Conservation (phyloP, 352 stramenopile species). For the Elongisporangium prolatum region DNA sequence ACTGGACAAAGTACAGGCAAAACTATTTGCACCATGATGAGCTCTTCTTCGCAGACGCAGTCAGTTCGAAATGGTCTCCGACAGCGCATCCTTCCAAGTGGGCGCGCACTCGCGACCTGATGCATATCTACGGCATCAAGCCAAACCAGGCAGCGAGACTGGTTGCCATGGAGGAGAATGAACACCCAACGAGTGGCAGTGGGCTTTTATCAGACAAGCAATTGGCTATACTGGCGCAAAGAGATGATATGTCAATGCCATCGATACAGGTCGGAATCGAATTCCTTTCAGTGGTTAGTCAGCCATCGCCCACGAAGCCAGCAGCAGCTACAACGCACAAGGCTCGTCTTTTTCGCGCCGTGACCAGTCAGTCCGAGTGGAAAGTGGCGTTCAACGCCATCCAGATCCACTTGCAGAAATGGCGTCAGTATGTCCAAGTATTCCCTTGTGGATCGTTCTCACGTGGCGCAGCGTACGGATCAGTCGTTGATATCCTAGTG, state of each 20-base stretch:
- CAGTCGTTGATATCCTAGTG: constrained; percentile 68
- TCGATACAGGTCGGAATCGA: constrained; percentile 31
- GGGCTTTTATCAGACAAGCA: constrained; percentile 19
- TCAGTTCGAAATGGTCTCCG: not conserved
- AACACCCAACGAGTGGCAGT: constrained; percentile 2
- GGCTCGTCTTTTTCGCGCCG: constrained; percentile 15
- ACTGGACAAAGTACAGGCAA: constrained; percentile 58
- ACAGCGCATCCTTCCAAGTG: constrained; percentile 19
- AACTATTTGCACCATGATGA: constrained; percentile 65
- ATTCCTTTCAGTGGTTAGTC: constrained; percentile 14
- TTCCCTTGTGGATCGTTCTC: constrained; percentile 73
- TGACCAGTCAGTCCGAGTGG: constrained; percentile 52
- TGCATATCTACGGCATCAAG: constrained; percentile 59
- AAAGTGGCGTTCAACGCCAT: constrained; percentile 66
- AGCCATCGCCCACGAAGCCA: not conserved
- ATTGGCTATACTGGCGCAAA: constrained; percentile 14
- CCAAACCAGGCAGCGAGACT: constrained; percentile 26
- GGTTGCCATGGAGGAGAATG: constrained; percentile 11
- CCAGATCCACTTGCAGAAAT: constrained; percentile 53
- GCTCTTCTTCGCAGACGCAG: constrained; percentile 41
- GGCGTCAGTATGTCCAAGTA: constrained; percentile 39
- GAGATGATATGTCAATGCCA: constrained; percentile 14
- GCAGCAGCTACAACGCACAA: not conserved
- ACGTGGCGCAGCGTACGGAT: constrained; percentile 61
- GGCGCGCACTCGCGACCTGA: constrained; percentile 21